A percentile compares a stretch with the other conserved stretches of the same genome.
These are phyloP conservation scores for Komagataella pastoris DNA, from an alignment of 805 yeast species.

Conservation along the genomic window DNA sequence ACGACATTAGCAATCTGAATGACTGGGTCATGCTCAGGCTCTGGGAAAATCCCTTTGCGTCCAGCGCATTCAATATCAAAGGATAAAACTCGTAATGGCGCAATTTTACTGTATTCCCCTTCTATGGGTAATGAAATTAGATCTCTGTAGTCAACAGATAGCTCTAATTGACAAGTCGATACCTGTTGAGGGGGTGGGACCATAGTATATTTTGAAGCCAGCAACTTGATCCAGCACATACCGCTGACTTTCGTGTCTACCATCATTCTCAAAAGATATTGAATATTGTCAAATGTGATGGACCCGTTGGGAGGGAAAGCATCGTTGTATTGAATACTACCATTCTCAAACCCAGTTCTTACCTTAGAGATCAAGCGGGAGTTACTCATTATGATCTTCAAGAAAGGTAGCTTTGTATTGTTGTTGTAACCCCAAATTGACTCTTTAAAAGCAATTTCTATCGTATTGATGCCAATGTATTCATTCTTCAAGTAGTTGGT, in stretches of 20 bases:
- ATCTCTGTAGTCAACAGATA: conserved; percentile 52
- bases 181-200: conserved; percentile 24
- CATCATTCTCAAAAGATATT: conserved; percentile 77
- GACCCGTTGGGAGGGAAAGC: conserved; percentile 46
- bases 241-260: conserved; percentile 88
- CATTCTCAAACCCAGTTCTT: conserved; percentile 75
- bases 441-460: conserved; percentile 62
- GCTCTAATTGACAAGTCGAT: conserved; percentile 82
- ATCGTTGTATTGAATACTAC: conserved; percentile 53
- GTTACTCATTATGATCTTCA: conserved; percentile 57
- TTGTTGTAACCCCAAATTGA: conserved; percentile 92
- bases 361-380: conserved; percentile 55
- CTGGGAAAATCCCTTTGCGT: conserved; percentile 93
- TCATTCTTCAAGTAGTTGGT: conserved; percentile 20
- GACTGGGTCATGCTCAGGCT: conserved; percentile 84
- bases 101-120: conserved; percentile 87
- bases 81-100: conserved; percentile 85
- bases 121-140: conserved; percentile 76
- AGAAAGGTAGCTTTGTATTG: conserved; percentile 62
- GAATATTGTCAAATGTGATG: conserved; percentile 82
- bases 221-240: conserved; percentile 94
- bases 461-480: conserved; percentile 45
- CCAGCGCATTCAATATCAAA: conserved; percentile 99
- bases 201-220: conserved; percentile 51
- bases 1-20: conserved; percentile 97